A percentile compares a stretch with the other conserved stretches of the same genome.
phyloP scores from a whole-genome alignment of 352 stramenopile species.

The Phytophthora megakarya region DNA sequence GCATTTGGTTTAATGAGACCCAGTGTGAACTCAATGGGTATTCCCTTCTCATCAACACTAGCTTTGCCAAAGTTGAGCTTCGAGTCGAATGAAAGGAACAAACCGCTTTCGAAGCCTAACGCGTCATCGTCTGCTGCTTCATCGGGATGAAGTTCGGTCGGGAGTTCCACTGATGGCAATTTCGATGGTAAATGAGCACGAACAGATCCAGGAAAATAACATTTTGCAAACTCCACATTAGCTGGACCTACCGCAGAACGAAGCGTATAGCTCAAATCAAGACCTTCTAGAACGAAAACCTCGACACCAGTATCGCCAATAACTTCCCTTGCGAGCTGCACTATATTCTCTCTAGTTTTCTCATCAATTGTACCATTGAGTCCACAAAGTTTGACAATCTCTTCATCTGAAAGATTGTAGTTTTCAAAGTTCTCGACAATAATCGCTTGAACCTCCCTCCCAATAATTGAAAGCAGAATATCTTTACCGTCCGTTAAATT shows the following conservation, averaged over 20 bases:
- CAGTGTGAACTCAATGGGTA: slow-evolving; percentile 44
- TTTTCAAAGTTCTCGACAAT: slow-evolving; percentile 26
- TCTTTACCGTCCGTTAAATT: slow-evolving; percentile 31
- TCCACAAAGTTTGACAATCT: slow-evolving; percentile 30
- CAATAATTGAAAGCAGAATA: slow-evolving; percentile 39
- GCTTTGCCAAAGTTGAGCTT: slow-evolving; percentile 14
- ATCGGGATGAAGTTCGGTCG: slow-evolving; percentile 19
- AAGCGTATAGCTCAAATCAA: slow-evolving; percentile 45
- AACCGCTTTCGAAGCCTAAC: slow-evolving; percentile 49
- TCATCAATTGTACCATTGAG: slow-evolving; percentile 6
- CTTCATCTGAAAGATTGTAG: slow-evolving; percentile 7
- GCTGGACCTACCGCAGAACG: slow-evolving; percentile 45
- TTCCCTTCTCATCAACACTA: slow-evolving; percentile 11
- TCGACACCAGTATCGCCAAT: slow-evolving; percentile 25
- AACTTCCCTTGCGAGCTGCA: slow-evolving; percentile 16
- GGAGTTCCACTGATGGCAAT: slow-evolving; percentile 25
- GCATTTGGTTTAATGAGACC: slow-evolving; percentile 72
- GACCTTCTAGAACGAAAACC: slow-evolving; percentile 48
- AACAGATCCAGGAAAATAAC: slow-evolving; percentile 58
- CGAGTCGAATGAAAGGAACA: slow-evolving; percentile 42
- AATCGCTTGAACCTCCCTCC: slow-evolving; percentile 24
- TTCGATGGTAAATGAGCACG: slow-evolving; percentile 37
- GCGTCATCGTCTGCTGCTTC: slow-evolving; percentile 27
- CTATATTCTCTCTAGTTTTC: slow-evolving; percentile 15
- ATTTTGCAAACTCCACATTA: slow-evolving; percentile 31